phyloP scores from a whole-genome alignment of 805 yeast genomes.

The Groenewaldozyma salmanticensis region DNA sequence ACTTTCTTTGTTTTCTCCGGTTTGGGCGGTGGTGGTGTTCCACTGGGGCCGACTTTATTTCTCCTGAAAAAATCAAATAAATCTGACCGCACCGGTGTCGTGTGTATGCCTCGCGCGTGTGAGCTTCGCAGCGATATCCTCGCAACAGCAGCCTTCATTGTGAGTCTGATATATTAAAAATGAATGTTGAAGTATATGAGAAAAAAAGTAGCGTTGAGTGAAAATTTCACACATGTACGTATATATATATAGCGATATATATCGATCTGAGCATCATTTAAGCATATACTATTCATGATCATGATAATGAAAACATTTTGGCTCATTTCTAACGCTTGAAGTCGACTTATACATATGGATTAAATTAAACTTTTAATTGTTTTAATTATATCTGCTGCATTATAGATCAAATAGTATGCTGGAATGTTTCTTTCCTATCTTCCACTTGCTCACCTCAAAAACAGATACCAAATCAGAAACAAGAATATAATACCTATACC shows the following conservation, averaged over 20 bases:
- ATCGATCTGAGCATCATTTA: not conserved
- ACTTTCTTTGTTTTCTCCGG: slow-evolving; percentile 16
- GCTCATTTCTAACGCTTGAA: too few relatives aligned
- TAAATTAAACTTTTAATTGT: too few relatives aligned
- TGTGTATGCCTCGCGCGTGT: not conserved
- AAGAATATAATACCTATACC: slow-evolving; percentile 59
- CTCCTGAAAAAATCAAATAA: slow-evolving; percentile 15
- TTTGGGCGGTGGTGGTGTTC: slow-evolving; percentile 1
- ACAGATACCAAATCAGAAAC: slow-evolving; percentile 76
- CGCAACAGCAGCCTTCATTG: not conserved
- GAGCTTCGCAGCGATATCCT: not conserved
- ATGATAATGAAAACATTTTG: too few relatives aligned
- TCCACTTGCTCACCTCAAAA: slow-evolving; percentile 43
- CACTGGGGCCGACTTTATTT: slow-evolving; percentile 5
- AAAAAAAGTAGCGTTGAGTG: too few relatives aligned
- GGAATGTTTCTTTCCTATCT: too few relatives aligned
- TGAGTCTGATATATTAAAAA: not conserved
- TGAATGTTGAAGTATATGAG: not conserved
- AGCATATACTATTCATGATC: too few relatives aligned
- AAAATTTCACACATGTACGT: not conserved
- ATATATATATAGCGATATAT: too few relatives aligned
- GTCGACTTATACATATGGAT: too few relatives aligned
- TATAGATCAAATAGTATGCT: too few relatives aligned
- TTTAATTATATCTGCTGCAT: too few relatives aligned
- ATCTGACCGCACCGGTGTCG: not conserved